Base-by-base conservation (phyloP, 352 stramenopile species). In the Pythium dissimile region DNA sequence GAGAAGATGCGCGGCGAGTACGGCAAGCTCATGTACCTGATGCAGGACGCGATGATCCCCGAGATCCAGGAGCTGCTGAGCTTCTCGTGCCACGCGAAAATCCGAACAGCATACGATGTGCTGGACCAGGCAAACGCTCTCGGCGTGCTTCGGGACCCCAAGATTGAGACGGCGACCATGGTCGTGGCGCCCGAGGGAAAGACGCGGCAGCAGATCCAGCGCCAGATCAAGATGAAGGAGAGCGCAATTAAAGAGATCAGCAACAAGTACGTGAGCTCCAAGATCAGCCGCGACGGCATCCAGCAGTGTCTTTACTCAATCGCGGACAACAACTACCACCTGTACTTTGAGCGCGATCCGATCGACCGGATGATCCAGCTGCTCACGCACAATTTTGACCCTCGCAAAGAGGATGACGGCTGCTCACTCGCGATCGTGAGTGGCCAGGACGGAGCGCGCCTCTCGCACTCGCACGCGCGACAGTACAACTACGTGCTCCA, bases 1-100 rank as follows among this genome's bases (percentile, higher is more conserved):
- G 95, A 99, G 75, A 98, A 98, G 69, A 98, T 99, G 94, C 84
- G 95, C 21, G 89, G 88, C 38, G 93, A 98, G 60, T 99, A 99
- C 68, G 95, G 95, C 57, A 98, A 98, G 78, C 84, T 99, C 52
- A 94, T 98, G 71, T 97, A 97, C 62, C 59, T 98, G 23, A 60
- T 98, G 41, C 89, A 97, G 71, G 92, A 98, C 64, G 88, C 91
- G 11, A 79, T 93, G 50, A 88, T 71, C n/a, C 75, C 80, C 0
- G 79, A 91, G 34, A 74, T 97, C 26, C 69, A 90, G 44, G 80
- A 95, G 12, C 67, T 96, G 27, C 69, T 98, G 15, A 89, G 86
- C 2, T 95, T 97, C 47, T 89, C 83, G 38, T 82, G 84, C 47
- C 59, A 89, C 50, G 59, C 67, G 27, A 87, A 86, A 54, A 94